phyloP scores from a whole-genome alignment of 768 basidiomycete species.

The Russula abietina region DNA sequence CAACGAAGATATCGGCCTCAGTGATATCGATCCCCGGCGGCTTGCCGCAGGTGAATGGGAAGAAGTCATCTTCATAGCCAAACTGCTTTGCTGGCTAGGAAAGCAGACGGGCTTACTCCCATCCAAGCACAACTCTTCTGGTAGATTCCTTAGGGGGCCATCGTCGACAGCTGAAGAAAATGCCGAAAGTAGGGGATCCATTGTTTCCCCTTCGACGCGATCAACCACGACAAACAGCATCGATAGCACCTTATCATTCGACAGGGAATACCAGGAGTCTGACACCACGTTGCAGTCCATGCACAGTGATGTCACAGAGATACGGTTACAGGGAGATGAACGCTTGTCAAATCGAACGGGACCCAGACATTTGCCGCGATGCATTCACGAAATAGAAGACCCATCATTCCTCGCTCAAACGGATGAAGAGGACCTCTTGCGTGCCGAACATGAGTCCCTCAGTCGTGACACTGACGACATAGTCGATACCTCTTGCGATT shows the following conservation, averaged over 20 bases:
- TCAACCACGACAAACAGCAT: slow-evolving; percentile 35
- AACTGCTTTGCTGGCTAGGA: slow-evolving; percentile 67
- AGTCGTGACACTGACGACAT: slow-evolving; percentile 9
- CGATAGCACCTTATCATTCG: slow-evolving; percentile 33
- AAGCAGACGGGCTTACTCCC: slow-evolving; percentile 37
- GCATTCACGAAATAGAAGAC: slow-evolving; percentile 53
- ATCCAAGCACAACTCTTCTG: slow-evolving; percentile 10
- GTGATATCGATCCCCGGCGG: slow-evolving; percentile 55
- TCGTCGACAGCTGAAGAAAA: slow-evolving; percentile 5
- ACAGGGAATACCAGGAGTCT: slow-evolving; percentile 33
- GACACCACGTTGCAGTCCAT: slow-evolving; percentile 28
- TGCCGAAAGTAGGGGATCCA: not conserved
- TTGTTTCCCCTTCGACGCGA: slow-evolving; percentile 28
- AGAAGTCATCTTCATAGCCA: slow-evolving; percentile 59
- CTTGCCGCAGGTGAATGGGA: slow-evolving; percentile 61
- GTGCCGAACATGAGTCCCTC: slow-evolving; percentile 13
- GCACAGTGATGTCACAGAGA: slow-evolving; percentile 26
- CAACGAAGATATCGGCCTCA: slow-evolving; percentile 54
- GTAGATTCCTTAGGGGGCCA: slow-evolving; percentile 4
- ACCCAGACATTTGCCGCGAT: slow-evolving; percentile 26
- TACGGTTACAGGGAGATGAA: slow-evolving; percentile 11
- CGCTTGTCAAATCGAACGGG: slow-evolving; percentile 8
- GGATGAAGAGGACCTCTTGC: slow-evolving; percentile 15
- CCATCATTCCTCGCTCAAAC: slow-evolving; percentile 29
- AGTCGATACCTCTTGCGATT: slow-evolving; percentile 26